These are phyloP conservation scores for Lentinula sp. DNA, from an alignment of 768 basidiomycete genomes.

Conservation along the genomic window DNA sequence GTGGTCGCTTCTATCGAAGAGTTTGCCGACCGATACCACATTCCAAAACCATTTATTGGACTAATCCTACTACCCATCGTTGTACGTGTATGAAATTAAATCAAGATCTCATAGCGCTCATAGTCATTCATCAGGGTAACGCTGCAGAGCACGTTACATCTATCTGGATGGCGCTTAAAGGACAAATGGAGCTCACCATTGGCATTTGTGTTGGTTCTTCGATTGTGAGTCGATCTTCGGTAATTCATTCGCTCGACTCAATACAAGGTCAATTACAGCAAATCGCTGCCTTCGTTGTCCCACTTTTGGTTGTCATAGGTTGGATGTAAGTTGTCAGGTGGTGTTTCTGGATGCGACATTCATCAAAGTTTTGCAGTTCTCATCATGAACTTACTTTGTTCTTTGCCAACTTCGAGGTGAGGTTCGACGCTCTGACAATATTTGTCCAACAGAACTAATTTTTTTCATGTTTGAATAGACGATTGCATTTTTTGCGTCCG, in stretches of 20 bases:
- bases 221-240: slow-evolving; percentile 44
- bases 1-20: slow-evolving; percentile 93
- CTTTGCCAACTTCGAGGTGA: slow-evolving; percentile 82
- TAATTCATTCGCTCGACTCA: not conserved
- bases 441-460: not conserved
- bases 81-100: slow-evolving; percentile 31
- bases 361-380: slow-evolving; percentile 24
- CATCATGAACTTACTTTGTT: slow-evolving; percentile 72
- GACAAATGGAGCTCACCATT: slow-evolving; percentile 70
- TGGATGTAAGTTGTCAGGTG: slow-evolving; percentile 59
- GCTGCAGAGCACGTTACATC: slow-evolving; percentile 84
- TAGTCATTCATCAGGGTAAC: slow-evolving; percentile 44
- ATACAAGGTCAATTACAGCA: slow-evolving; percentile 37
- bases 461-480: slow-evolving; percentile 40
- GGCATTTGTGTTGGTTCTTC: slow-evolving; percentile 78
- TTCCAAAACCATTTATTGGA: slow-evolving; percentile 84
- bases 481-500: slow-evolving; percentile 79
- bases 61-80: slow-evolving; percentile 85
- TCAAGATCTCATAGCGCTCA: not conserved
- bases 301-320: slow-evolving; percentile 81
- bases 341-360: not conserved
- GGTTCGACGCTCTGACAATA: not conserved
- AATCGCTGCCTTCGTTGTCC: slow-evolving; percentile 84
- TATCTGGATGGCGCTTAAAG: slow-evolving; percentile 85
- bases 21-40: slow-evolving; percentile 71